Evolutionary conservation across 345 rosid genomes (phyloP).

Genomic region (Citrus hindsii): DNA sequence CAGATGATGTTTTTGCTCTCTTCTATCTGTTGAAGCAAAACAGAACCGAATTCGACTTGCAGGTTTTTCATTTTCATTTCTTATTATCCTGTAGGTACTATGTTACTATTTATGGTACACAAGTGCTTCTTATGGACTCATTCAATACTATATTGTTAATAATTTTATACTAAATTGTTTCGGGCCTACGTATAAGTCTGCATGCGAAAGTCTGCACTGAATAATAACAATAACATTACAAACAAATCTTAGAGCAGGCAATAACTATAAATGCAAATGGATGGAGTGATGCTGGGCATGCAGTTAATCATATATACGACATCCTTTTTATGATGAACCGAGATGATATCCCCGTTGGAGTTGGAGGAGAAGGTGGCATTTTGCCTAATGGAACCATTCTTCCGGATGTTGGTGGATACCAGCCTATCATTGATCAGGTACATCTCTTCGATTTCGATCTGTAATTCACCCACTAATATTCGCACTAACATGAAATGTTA

Average conservation of each 20-base stretch:
- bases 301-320: constrained; percentile 23
- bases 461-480: too few species aligned
- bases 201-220: background rate
- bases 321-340: constrained; percentile 24
- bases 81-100: background rate
- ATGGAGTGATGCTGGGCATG: constrained; percentile 26
- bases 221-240: background rate
- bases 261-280: constrained; percentile 21
- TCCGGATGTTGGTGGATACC: constrained; percentile 30
- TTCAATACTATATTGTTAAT: background rate
- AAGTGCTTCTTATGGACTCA: background rate
- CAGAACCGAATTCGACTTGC: constrained; percentile 10
- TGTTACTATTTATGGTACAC: background rate
- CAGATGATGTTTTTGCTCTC: constrained; percentile 30
- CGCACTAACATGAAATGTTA: too few species aligned
- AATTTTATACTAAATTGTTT: too few species aligned
- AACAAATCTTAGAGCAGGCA: constrained; percentile 12
- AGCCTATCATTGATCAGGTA: constrained; percentile 29
- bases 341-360: constrained; percentile 27
- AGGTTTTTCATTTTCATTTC: background rate
- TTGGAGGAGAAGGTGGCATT: constrained; percentile 31
- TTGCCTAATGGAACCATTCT: constrained; percentile 11
- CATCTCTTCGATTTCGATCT: background rate
- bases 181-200: background rate
- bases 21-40: constrained; percentile 27